Conservation (phyloP, 1,139 yeast genomes). For the Blastobotrys proliferans region DNA sequence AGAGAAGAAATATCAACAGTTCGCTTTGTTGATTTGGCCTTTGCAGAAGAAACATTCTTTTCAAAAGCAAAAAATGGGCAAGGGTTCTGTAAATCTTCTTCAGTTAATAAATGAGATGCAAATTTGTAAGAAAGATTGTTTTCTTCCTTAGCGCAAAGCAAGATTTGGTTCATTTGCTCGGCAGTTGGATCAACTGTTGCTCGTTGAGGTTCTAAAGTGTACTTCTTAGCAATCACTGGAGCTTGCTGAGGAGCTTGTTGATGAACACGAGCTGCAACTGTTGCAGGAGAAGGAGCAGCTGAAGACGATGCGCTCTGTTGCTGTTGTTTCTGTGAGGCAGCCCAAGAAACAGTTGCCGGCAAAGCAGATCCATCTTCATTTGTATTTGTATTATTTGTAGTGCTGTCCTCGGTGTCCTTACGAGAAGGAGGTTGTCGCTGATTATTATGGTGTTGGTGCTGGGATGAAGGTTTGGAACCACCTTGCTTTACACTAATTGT, state of each 20-base stretch:
- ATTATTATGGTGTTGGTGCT: conserved; percentile 17
- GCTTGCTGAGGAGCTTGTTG: conserved; percentile 39
- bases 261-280: conserved; percentile 13
- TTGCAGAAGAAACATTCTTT: conserved; percentile 7
- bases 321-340: conserved; percentile 20
- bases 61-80: conserved; percentile 42
- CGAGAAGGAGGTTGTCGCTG: conserved; percentile 10
- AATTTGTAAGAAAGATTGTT: conserved; percentile 33
- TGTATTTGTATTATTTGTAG: no score
- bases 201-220: conserved; percentile 6
- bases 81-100: conserved; percentile 31
- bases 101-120: conserved; percentile 35
- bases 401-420: conserved; percentile 23
- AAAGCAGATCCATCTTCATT: conserved; percentile 29
- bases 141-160: conserved; percentile 32
- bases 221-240: conserved; percentile 19
- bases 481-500: conserved; percentile 50
- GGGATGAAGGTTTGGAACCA: conserved; percentile 18
- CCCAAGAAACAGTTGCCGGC: conserved; percentile 41
- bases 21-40: not conserved
- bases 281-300: conserved; percentile 20
- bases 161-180: conserved; percentile 33
- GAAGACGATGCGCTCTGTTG: conserved; percentile 24
- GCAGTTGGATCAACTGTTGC: conserved; percentile 23
- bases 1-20: conserved; percentile 7